Evolutionary conservation across 2,329 filamentous ascomycete genomes (phyloP).

Genomic region (Microdochium trichocladiopsis): DNA sequence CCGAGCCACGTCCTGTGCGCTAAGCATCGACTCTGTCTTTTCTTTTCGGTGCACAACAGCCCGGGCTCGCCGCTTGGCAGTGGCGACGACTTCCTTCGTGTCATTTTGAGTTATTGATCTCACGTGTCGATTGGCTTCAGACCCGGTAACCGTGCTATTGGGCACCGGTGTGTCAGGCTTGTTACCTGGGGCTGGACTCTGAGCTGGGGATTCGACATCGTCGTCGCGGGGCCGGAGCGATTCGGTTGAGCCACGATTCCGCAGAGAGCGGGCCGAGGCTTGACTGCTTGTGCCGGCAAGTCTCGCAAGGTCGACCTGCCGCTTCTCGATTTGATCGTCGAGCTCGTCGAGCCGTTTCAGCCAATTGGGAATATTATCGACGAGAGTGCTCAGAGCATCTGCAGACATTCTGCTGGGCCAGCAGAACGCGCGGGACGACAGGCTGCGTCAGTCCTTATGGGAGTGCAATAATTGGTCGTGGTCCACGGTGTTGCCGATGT

Average conservation of each 20-base stretch:
- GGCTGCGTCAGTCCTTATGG: too few species aligned
- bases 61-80: constrained; percentile 37
- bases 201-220: constrained; percentile 11
- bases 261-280: constrained; percentile 32
- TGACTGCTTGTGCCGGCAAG: constrained; percentile 25
- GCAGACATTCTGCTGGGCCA: constrained; percentile 28
- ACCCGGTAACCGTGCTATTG: constrained; percentile 11
- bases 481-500: too few species aligned
- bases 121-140: constrained; percentile 19
- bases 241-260: constrained; percentile 46
- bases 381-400: constrained; percentile 49
- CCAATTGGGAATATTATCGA: constrained; percentile 53
- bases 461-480: too few species aligned
- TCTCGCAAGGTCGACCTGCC: constrained; percentile 52
- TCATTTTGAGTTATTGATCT: constrained; percentile 29
- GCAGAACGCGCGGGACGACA: too few species aligned
- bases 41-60: constrained; percentile 42
- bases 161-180: not conserved
- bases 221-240: constrained; percentile 45
- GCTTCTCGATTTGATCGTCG: constrained; percentile 52
- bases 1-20: constrained; percentile 35
- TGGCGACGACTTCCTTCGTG: constrained; percentile 35
- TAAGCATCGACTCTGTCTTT: constrained; percentile 44
- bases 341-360: constrained; percentile 51
- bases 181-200: not conserved